Percentiles rank a stretch among this genome's conserved stretches.
Evolutionary conservation across 495 filamentous ascomycete genomes (phyloP).

Genomic region (Podospora anserina): DNA sequence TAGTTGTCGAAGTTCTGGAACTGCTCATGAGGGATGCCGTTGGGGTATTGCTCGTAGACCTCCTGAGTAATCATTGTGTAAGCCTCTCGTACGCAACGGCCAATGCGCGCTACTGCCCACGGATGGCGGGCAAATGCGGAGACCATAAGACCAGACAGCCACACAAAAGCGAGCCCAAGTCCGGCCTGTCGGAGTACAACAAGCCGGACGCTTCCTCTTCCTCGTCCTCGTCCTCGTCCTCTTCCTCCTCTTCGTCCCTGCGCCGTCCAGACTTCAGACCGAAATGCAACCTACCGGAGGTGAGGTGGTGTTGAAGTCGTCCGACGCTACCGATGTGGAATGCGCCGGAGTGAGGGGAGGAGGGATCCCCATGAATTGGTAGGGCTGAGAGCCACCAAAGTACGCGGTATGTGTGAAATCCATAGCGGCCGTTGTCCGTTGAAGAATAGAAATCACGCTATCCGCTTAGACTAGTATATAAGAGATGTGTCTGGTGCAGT

Average conservation of each 20-base stretch:
- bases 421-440: constrained; percentile 30
- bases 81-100: constrained; percentile 27
- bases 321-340: constrained; percentile 50
- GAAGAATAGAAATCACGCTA: neutral
- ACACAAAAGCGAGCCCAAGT: neutral
- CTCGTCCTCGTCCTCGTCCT: neutral
- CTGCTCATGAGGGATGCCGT: constrained; percentile 40
- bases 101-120: constrained; percentile 30
- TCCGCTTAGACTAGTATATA: neutral
- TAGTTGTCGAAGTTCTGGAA: constrained; percentile 47
- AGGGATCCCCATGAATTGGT: constrained; percentile 54
- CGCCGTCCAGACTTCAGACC: neutral
- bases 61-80: constrained; percentile 47
- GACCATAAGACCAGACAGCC: constrained; percentile 15
- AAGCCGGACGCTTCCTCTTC: neutral
- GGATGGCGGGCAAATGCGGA: constrained; percentile 24
- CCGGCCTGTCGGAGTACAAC: constrained; percentile 17
- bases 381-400: constrained; percentile 49
- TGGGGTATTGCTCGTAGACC: constrained; percentile 44
- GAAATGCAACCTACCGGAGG: constrained; percentile 49
- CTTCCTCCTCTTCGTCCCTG: neutral
- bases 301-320: constrained; percentile 53
- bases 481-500: neutral
- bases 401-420: constrained; percentile 44
- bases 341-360: constrained; percentile 52